Evolutionary conservation across 257 asterid genomes (phyloP), one percentile per base, ranked within the genome.

Genomic region (Fraxinus anomala): DNA sequence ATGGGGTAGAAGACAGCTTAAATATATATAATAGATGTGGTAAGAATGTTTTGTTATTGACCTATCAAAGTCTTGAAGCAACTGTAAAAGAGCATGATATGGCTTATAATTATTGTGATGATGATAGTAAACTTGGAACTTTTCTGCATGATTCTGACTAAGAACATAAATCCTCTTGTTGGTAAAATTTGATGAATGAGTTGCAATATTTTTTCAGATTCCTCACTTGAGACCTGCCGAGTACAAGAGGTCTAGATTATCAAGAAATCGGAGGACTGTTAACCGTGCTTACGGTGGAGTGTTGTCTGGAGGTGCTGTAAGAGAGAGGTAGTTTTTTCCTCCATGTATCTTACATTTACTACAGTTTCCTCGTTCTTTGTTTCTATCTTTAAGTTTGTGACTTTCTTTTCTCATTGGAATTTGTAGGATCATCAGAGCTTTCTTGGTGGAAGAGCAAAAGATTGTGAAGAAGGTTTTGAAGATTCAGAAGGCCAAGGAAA

Each of bases 171-270:
- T 10, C 3, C 0, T n/a, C 11, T 0, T 14, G 39, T 65, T 59
- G 4, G 75, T 71, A 11, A 71, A 39, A 37, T 23, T 34, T 36
- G 12, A 19, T 4, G 26, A 17, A 5, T 37, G 75, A 40, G 13
- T 70, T 59, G 30, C 67, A n/a, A 6, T 61, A 5, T 24, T 24
- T 54, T 66, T 68, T 24, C 87, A 90, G 97, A 90, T 90, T 86
- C 97, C 97, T 10, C 97, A 90, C 80, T 81, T 90, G 88, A 92
- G 96, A 84, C 96, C 97, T 73, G 79, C 94, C 6, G 95, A 92
- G 80, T 92, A 90, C 85, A 90, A 87, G 87, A 86, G 97, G 84
- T 92, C 96, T 12, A 89, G 96, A 73, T 85, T 92, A 63, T 63
- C 97, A 9, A 90, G 97, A 49, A 90, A 88, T 77, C 76, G 91